Percentiles rank a stretch among this genome's conserved stretches.
Evolutionary conservation across 1,139 yeast species (phyloP).

Genomic region (Taiozyma sp.): DNA sequence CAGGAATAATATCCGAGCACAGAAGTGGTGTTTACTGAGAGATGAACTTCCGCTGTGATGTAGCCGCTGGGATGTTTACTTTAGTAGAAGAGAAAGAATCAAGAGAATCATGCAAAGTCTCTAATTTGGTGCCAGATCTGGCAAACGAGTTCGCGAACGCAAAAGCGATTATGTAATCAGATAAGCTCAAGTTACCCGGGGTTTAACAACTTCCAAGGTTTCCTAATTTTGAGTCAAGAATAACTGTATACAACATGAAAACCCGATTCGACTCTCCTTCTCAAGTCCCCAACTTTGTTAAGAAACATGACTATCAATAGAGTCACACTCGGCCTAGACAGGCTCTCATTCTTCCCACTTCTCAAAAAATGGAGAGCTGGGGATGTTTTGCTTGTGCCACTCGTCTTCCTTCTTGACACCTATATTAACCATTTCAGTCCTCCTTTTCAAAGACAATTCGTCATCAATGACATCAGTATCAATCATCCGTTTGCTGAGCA

Average conservation of each 20-base stretch:
- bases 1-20: neutral
- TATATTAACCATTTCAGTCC: slow-evolving; percentile 37
- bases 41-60: too few relatives aligned
- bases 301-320: slow-evolving; percentile 35
- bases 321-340: slow-evolving; percentile 44
- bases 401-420: slow-evolving; percentile 39
- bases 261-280: neutral
- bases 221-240: neutral
- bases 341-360: slow-evolving; percentile 28
- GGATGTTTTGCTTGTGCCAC: slow-evolving; percentile 43
- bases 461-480: slow-evolving; percentile 48
- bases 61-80: neutral
- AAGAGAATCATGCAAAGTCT: neutral
- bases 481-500: slow-evolving; percentile 69
- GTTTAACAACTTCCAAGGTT: neutral
- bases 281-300: neutral
- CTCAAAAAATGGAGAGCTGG: slow-evolving; percentile 55
- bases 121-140: neutral
- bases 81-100: neutral
- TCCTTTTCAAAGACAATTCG: slow-evolving; percentile 73
- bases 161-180: neutral
- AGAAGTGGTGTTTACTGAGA: too few relatives aligned
- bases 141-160: neutral
- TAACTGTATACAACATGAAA: neutral
- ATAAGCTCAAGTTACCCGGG: neutral